Percentiles rank a stretch among this genome's conserved stretches.
Conservation (phyloP, 805 yeast species). For the Cyberlindnera veronae region DNA sequence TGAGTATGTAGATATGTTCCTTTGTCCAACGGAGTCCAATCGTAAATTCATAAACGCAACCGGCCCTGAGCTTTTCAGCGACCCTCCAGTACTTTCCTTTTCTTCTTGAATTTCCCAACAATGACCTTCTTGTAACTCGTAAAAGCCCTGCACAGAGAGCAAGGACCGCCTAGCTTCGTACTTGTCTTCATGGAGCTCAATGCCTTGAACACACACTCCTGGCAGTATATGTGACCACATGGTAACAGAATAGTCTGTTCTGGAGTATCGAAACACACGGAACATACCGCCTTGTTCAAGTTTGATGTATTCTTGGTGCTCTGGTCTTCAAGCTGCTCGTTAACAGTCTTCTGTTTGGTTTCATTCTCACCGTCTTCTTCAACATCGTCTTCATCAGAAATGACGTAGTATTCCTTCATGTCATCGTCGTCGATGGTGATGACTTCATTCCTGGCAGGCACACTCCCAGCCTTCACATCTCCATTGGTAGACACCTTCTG, state of each 20-base stretch:
- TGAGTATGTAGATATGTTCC: background rate
- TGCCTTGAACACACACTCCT: slow-evolving; percentile 48
- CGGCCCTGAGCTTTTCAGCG: background rate
- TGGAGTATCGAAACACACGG: slow-evolving; percentile 55
- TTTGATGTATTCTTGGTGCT: slow-evolving; percentile 13
- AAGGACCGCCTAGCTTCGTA: slow-evolving; percentile 33
- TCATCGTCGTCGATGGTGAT: slow-evolving; percentile 17
- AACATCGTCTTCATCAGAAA: slow-evolving; percentile 23
- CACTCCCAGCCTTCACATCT: too few species aligned
- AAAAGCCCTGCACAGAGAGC: slow-evolving; percentile 41
- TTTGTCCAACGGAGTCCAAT: background rate
- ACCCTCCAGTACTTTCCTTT: slow-evolving; percentile 17
- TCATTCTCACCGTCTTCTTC: slow-evolving; percentile 19
- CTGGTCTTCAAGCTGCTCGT: slow-evolving; percentile 28
- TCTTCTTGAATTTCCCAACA: slow-evolving; percentile 33
- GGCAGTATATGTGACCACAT: slow-evolving; percentile 59
- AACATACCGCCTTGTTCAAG: slow-evolving; percentile 34
- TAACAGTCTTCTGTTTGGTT: slow-evolving; percentile 30
- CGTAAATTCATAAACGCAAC: background rate
- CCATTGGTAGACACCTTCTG: too few species aligned
- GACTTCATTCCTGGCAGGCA: slow-evolving; percentile 9
- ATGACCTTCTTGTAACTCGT: slow-evolving; percentile 31
- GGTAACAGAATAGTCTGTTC: slow-evolving; percentile 44
- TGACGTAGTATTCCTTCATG: slow-evolving; percentile 16
- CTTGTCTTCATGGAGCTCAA: slow-evolving; percentile 33